Percentiles rank a stretch among this genome's conserved stretches.
Evolutionary conservation across 495 filamentous ascomycete genomes (phyloP).

Genomic region (Filosporella fistucella): DNA sequence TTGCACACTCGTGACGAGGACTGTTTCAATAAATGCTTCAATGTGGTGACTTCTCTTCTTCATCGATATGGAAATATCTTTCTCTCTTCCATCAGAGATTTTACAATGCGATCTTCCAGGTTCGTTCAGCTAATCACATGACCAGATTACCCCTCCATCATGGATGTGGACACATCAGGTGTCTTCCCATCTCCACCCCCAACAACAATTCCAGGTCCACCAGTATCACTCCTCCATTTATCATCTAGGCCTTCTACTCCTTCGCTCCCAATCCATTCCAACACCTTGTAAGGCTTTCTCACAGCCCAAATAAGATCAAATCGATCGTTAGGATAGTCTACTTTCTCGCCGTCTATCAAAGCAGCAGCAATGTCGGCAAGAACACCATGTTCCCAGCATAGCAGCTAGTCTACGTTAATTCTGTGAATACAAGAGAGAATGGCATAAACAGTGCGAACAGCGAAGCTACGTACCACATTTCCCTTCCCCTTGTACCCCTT

Average conservation of each 20-base stretch:
- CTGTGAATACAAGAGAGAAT: not conserved
- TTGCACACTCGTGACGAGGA: too few species aligned
- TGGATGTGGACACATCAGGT: too few species aligned
- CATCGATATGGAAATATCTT: too few species aligned
- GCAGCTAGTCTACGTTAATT: not conserved
- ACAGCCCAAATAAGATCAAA: constrained; percentile 41
- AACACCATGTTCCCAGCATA: not conserved
- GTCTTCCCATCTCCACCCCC: too few species aligned
- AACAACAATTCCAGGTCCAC: too few species aligned
- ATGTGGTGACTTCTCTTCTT: too few species aligned
- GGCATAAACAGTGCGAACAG: constrained; percentile 13
- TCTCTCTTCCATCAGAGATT: too few species aligned
- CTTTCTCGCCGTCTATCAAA: constrained; percentile 14
- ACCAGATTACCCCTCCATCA: too few species aligned
- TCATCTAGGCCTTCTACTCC: constrained; percentile 29
- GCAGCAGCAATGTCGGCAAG: constrained; percentile 34
- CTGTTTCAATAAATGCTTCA: too few species aligned
- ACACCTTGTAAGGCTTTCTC: constrained; percentile 30
- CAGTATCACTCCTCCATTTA: not conserved
- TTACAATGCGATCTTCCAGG: too few species aligned
- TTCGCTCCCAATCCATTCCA: constrained; percentile 31
- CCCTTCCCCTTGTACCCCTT: constrained; percentile 38
- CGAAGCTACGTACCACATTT: constrained; percentile 32
- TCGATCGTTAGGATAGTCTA: constrained; percentile 26
- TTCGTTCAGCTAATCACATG: too few species aligned